Evolutionary conservation across 768 basidiomycete species (phyloP), one percentile per base, ranked within the genome.

Genomic region (Leccinum pellstonianum): DNA sequence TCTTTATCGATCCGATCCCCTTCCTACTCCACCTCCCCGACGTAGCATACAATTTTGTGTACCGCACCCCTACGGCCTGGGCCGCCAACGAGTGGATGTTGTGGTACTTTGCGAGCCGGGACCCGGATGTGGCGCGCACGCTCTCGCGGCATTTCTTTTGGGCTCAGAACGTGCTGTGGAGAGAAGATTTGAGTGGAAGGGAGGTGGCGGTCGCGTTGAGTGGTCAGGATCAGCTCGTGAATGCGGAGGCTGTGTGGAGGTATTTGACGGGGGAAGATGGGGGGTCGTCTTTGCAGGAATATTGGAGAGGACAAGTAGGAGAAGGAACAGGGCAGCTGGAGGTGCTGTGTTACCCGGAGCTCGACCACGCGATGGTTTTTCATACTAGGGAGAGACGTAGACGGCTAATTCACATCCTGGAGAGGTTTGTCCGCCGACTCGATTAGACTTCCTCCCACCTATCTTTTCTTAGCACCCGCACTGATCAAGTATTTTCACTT

Each of bases 31-130:
- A 87, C 71, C 77, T 83, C 46, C 83, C 87, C 3, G 65, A 79
- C n/a, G 80, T 87, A 48, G 84, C 85, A 19, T 80, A 79, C 68
- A 87, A 87, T 68, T 88, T 89, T 59, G 75, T 89, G 41, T 87
- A 88, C 71, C 82, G 87, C 21, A 49, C 62, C 7, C 77, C 87
- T n/a, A 62, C 64, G n/a, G 53, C 66, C 3, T 19, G 43, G 43
- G 43, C 43, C 57, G 81, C 82, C 56, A 82, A 82, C 66, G 83
- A 88, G 63, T 86, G 85, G 84, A 77, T 85, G 70, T 63, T 88
- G 54, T 87, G 85, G 83, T 89, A 84, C 65, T 87, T 88, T 63
- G 79, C 86, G 21, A 82, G 81, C 57, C 80, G 82, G 11, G 87
- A 89, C 62, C 74, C 84, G 10, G 86, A 88, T 64, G 78, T 86